phyloP scores from a whole-genome alignment of 1,284 basidiomycete genomes.

The Cronartium ribicola region DNA sequence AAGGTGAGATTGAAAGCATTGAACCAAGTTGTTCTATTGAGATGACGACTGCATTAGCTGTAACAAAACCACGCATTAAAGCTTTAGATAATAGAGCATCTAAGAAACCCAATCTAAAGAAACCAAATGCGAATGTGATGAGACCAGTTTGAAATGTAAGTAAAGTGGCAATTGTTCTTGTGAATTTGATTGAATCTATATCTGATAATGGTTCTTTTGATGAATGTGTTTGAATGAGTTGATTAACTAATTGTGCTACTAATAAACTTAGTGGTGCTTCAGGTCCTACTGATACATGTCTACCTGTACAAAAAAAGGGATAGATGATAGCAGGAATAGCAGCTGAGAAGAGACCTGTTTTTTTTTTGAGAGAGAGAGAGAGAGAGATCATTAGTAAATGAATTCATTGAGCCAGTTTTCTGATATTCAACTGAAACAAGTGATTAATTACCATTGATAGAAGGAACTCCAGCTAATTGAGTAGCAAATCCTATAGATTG shows the following conservation, averaged over 20 bases:
- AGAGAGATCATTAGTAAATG: constrained; percentile 44
- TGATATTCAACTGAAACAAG: background rate
- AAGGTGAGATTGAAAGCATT: constrained; percentile 63
- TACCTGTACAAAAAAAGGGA: constrained; percentile 76
- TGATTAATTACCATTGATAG: constrained; percentile 45
- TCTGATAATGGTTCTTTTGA: constrained; percentile 59
- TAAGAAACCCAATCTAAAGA: constrained; percentile 84
- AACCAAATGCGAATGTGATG: constrained; percentile 77
- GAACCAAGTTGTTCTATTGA: constrained; percentile 60
- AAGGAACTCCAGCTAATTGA: constrained; percentile 61
- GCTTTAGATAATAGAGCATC: constrained; percentile 71
- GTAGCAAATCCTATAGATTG: constrained; percentile 85
- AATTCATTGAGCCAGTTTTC: too few relatives aligned
- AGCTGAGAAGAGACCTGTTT: constrained; percentile 70
- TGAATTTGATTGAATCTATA: constrained; percentile 56
- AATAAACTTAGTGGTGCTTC: constrained; percentile 85
- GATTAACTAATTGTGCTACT: constrained; percentile 75
- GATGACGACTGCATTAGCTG: constrained; percentile 60
- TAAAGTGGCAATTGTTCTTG: constrained; percentile 60
- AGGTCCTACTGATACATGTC: constrained; percentile 65
- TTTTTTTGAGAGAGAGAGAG: constrained; percentile 44
- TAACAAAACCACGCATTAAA: constrained; percentile 78
- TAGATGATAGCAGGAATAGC: constrained; percentile 63
- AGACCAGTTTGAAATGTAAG: constrained; percentile 84
- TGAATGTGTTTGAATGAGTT: constrained; percentile 61